A percentile compares a stretch with the other conserved stretches of the same genome.
Evolutionary conservation across 2,329 filamentous ascomycete genomes (phyloP).

Genomic region (Exophiala oligosperma): DNA sequence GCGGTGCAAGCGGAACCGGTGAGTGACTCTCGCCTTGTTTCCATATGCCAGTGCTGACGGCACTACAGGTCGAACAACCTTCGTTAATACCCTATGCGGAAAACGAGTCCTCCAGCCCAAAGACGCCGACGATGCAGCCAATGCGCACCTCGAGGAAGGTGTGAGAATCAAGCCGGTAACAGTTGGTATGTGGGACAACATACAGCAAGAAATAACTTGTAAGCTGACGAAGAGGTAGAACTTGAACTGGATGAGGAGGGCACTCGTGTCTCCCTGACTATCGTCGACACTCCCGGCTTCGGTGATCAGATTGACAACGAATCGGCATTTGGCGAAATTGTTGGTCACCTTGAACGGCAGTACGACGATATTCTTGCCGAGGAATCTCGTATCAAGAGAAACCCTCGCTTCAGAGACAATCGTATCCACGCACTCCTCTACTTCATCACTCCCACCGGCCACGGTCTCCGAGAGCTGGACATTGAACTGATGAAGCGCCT

Average conservation of each 20-base stretch:
- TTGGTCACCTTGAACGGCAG: conserved; percentile 97
- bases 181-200: conserved; percentile 67
- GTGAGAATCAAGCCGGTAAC: conserved; percentile 99
- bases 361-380: conserved; percentile 99
- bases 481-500: conserved; percentile 99
- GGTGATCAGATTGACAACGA: conserved; percentile 99
- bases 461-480: conserved; percentile 96
- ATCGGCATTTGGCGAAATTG: conserved; percentile 97
- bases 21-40: conserved; percentile 34
- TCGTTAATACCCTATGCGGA: conserved; percentile 98
- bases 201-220: neutral
- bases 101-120: conserved; percentile 88
- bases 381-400: conserved; percentile 99
- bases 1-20: conserved; percentile 98
- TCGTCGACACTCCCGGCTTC: conserved; percentile 97
- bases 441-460: conserved; percentile 98
- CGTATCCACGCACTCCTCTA: conserved; percentile 97
- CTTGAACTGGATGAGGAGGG: conserved; percentile 97
- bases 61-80: conserved; percentile 82
- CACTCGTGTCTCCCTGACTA: conserved; percentile 95
- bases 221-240: conserved; percentile 55
- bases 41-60: neutral
- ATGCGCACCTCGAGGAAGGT: conserved; percentile 90
- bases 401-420: conserved; percentile 98
- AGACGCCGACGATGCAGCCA: conserved; percentile 85